Conservation (phyloP, 2,329 filamentous ascomycete genomes). For the Ophiostoma montium region DNA sequence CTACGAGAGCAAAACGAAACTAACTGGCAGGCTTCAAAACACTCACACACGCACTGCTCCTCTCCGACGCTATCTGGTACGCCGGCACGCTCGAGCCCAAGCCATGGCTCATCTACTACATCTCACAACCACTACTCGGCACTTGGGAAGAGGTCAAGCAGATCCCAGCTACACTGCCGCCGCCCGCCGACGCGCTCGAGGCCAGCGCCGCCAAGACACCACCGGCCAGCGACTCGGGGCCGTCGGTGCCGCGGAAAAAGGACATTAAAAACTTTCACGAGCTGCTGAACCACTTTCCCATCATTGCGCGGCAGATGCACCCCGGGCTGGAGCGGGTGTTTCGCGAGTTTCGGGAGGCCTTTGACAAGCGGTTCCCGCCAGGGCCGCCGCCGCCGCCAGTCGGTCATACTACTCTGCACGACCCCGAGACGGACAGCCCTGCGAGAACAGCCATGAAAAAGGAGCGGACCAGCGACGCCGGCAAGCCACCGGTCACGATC, state of each 20-base stretch:
- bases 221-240: constrained; percentile 21
- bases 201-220: constrained; percentile 23
- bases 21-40: constrained; percentile 63
- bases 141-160: constrained; percentile 65
- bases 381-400: neutral
- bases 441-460: constrained; percentile 40
- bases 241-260: constrained; percentile 55
- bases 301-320: constrained; percentile 95
- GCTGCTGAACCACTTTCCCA: constrained; percentile 77
- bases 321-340: constrained; percentile 79
- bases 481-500: constrained; percentile 21
- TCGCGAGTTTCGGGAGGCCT: constrained; percentile 71
- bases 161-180: constrained; percentile 46
- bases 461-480: constrained; percentile 36
- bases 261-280: constrained; percentile 86
- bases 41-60: constrained; percentile 74
- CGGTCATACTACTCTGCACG: constrained; percentile 22
- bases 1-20: no score
- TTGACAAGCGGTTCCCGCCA: constrained; percentile 65
- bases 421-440: constrained; percentile 43
- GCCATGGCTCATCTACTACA: constrained; percentile 95
- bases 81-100: constrained; percentile 77
- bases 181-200: neutral
- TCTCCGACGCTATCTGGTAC: constrained; percentile 77
- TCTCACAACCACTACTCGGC: constrained; percentile 77